A percentile compares a stretch with the other conserved stretches of the same genome.
phyloP scores from a whole-genome alignment of 495 filamentous ascomycete species.

The Penicillium argentinense region DNA sequence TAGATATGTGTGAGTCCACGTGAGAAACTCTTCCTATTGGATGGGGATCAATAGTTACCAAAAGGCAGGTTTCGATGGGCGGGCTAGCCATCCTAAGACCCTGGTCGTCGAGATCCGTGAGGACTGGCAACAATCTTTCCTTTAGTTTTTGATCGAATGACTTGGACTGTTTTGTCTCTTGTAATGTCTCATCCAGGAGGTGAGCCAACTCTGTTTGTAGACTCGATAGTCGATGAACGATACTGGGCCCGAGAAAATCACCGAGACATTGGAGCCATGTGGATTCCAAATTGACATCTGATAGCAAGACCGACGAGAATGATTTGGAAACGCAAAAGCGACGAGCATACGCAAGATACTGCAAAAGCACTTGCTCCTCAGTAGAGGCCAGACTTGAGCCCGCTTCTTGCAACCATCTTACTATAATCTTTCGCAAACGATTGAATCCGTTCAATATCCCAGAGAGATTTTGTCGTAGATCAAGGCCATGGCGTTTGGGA shows the following conservation, averaged over 20 bases:
- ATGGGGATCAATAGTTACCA: constrained; percentile 20
- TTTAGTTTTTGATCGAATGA: constrained; percentile 13
- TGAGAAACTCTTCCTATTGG: background rate
- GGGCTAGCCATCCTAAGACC: constrained; percentile 7
- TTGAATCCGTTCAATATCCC: constrained; percentile 39
- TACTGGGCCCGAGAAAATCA: constrained; percentile 23
- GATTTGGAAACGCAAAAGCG: constrained; percentile 14
- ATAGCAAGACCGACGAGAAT: constrained; percentile 12
- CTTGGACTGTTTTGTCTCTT: constrained; percentile 10
- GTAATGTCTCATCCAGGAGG: constrained; percentile 24
- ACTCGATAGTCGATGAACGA: constrained; percentile 14
- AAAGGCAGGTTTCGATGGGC: constrained; percentile 24
- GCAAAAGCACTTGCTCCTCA: constrained; percentile 21
- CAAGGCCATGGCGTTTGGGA: constrained; percentile 11
- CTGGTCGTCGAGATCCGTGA: constrained; percentile 23
- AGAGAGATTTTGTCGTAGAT: constrained; percentile 32
- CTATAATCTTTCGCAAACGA: constrained; percentile 33
- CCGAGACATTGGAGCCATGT: constrained; percentile 32
- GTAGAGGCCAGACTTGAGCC: constrained; percentile 10
- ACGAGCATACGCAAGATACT: constrained; percentile 25
- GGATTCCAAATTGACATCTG: constrained; percentile 27
- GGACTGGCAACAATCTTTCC: constrained; percentile 24
- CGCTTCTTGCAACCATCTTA: constrained; percentile 27
- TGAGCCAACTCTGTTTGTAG: constrained; percentile 30
- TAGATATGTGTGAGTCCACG: constrained; percentile 22